Conservation (phyloP, 2,329 filamentous ascomycete genomes). For the Talaromyces sp. region DNA sequence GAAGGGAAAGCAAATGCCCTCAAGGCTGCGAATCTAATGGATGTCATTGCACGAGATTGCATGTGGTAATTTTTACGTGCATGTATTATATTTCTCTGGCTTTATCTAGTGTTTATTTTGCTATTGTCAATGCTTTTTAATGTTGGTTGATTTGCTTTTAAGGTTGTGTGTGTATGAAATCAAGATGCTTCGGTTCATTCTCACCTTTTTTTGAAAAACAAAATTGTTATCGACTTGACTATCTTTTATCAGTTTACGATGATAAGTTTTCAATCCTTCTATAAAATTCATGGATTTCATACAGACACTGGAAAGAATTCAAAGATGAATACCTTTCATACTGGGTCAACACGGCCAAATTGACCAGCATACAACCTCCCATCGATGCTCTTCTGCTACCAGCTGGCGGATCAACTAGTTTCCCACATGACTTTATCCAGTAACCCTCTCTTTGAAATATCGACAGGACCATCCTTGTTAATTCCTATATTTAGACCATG, state of each 20-base stretch:
- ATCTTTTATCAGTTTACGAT: too few species aligned
- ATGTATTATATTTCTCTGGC: not conserved
- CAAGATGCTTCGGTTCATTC: conserved; percentile 9
- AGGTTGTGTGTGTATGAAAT: not conserved
- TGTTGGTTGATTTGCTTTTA: not conserved
- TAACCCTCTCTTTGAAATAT: not conserved
- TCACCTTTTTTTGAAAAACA: not conserved
- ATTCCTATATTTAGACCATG: not conserved
- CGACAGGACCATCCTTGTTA: not conserved
- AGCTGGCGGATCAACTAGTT: not conserved
- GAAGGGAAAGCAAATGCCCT: not conserved
- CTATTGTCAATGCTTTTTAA: not conserved
- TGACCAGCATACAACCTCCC: not conserved
- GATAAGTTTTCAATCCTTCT: too few species aligned
- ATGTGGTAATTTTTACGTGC: not conserved
- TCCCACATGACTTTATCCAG: not conserved
- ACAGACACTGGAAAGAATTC: too few species aligned
- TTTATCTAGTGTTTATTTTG: not conserved
- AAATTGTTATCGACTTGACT: too few species aligned
- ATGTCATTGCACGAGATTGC: not conserved
- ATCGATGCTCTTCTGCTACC: not conserved
- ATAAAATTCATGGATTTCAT: too few species aligned
- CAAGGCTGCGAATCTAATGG: conserved; percentile 5
- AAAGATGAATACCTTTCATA: not conserved
- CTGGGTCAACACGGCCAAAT: not conserved